phyloP scores from a whole-genome alignment of 345 rosid genomes.

The Sisymbrium irio region DNA sequence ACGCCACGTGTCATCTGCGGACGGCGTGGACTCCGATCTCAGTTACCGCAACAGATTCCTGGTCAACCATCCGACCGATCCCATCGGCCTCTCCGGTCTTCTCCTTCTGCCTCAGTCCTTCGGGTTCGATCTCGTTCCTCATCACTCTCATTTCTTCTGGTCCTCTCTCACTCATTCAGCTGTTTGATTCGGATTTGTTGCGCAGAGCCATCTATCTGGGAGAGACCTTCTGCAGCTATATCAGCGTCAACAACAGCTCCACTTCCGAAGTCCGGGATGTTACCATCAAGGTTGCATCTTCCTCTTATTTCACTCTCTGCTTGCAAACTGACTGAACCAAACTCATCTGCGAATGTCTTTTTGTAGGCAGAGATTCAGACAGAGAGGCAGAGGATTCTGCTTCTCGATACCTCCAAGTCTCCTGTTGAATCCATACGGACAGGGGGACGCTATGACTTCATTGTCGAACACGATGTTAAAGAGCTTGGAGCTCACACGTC shows the following conservation, averaged over 20 bases:
- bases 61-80: slow-evolving; percentile 64
- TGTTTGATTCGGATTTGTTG: background rate
- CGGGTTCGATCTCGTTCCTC: slow-evolving; percentile 41
- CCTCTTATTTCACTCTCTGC: background rate
- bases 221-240: slow-evolving; percentile 89
- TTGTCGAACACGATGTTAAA: slow-evolving; percentile 96
- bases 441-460: slow-evolving; percentile 90
- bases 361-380: slow-evolving; percentile 95
- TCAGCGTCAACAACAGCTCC: slow-evolving; percentile 89
- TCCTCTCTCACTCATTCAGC: background rate
- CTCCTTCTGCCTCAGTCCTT: slow-evolving; percentile 97
- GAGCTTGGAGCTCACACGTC: slow-evolving; percentile 99
- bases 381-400: slow-evolving; percentile 85
- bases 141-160: background rate
- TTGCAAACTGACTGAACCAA: no score
- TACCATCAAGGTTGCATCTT: slow-evolving; percentile 56
- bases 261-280: slow-evolving; percentile 81
- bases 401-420: slow-evolving; percentile 77
- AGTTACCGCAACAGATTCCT: slow-evolving; percentile 51
- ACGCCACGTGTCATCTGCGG: slow-evolving; percentile 29
- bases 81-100: slow-evolving; percentile 90
- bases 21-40: slow-evolving; percentile 57
- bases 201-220: slow-evolving; percentile 89
- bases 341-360: background rate
- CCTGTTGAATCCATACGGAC: slow-evolving; percentile 87